Conservation (phyloP, 129 eudicot genomes). For the Apium graveolens region DNA sequence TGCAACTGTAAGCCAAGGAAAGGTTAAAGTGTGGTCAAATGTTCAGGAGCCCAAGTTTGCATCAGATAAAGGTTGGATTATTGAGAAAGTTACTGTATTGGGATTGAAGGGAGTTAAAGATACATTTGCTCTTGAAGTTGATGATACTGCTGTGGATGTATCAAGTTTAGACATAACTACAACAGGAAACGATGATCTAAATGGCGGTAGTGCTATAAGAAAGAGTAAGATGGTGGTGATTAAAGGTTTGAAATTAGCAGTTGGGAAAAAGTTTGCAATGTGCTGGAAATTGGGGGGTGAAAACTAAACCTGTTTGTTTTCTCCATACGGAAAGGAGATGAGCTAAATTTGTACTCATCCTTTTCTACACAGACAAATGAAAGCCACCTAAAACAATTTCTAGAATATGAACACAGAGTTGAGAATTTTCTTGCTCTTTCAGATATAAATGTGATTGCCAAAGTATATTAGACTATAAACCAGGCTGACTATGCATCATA, state of each 20-base stretch:
- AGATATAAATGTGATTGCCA: not conserved
- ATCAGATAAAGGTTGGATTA: slow-evolving; percentile 50
- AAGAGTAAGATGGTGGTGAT: slow-evolving; percentile 71
- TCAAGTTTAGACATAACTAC: slow-evolving; percentile 38
- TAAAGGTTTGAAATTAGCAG: slow-evolving; percentile 62
- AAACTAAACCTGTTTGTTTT: slow-evolving; percentile 3
- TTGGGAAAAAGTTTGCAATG: slow-evolving; percentile 60
- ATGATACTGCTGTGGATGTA: slow-evolving; percentile 31
- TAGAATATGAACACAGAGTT: not conserved
- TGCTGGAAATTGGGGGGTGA: slow-evolving; percentile 58
- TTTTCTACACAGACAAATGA: slow-evolving; percentile 10
- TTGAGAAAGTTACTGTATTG: slow-evolving; percentile 63
- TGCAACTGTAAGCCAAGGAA: slow-evolving; percentile 41
- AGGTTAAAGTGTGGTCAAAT: slow-evolving; percentile 69
- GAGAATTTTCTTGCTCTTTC: not conserved
- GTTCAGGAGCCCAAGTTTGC: slow-evolving; percentile 75
- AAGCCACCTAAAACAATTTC: not conserved
- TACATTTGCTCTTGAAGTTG: slow-evolving; percentile 36
- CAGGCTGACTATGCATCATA: not conserved
- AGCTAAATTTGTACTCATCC: slow-evolving; percentile 22
- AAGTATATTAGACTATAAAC: too few relatives aligned
- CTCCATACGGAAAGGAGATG: slow-evolving; percentile 10
- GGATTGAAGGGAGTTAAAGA: slow-evolving; percentile 48
- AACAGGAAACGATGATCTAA: slow-evolving; percentile 27
- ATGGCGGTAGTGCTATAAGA: slow-evolving; percentile 22